Conservation (phyloP, 495 filamentous ascomycete species). For the Lophiotrema nucula region DNA sequence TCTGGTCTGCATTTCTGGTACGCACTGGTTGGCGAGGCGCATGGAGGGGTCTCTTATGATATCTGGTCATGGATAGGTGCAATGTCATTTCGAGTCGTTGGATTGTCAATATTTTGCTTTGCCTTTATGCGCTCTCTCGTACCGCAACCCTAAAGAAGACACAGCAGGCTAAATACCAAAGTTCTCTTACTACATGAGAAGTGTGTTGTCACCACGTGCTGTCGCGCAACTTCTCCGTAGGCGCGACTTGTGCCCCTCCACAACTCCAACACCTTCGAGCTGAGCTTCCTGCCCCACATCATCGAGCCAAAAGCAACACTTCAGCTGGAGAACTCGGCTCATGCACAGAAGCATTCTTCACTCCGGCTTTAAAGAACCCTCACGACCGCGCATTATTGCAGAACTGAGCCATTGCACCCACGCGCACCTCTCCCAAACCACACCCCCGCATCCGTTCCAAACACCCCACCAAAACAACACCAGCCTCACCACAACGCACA, state of each 20-base stretch:
- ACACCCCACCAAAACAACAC: constrained; percentile 1
- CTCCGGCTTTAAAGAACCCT: no score
- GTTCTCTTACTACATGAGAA: no score
- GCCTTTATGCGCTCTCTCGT: no score
- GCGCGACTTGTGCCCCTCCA: constrained; percentile 5
- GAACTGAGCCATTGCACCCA: constrained; percentile 11
- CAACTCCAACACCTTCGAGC: not conserved
- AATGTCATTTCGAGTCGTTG: no score
- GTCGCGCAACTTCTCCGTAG: constrained; percentile 1
- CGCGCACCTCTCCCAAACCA: constrained; percentile 22
- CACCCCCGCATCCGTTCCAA: no score
- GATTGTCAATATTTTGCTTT: no score
- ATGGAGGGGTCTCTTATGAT: no score
- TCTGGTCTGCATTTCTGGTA: constrained; percentile 7
- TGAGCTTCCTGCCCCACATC: not conserved
- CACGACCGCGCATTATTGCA: not conserved
- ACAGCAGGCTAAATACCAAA: no score
- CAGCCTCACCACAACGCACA: not conserved
- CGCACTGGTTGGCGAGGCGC: not conserved
- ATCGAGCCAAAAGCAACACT: not conserved
- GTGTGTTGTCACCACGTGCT: no score
- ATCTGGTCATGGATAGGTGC: no score
- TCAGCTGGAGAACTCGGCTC: not conserved
- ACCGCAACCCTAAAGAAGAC: no score
- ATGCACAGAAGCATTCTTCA: no score